Conservation (phyloP, 2,329 filamentous ascomycete genomes). For the Colletotrichum plurivorum region DNA sequence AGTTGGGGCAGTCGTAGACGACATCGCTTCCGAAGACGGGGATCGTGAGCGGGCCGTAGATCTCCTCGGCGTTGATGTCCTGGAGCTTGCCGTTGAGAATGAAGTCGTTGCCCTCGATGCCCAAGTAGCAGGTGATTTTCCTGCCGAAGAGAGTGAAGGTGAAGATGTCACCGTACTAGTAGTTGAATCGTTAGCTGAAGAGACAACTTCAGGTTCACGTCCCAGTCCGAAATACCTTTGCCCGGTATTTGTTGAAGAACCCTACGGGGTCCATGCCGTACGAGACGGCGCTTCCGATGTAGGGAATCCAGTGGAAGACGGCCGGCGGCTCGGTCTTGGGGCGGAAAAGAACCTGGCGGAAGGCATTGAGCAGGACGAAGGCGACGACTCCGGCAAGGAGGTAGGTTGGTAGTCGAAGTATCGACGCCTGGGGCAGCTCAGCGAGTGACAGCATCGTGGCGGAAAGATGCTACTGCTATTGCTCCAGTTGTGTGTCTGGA, state of each 20-base stretch:
- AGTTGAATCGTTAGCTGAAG: neutral
- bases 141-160: conserved; percentile 90
- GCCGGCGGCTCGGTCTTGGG: conserved; percentile 86
- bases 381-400: conserved; percentile 54
- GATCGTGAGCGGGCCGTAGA: conserved; percentile 83
- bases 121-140: conserved; percentile 89
- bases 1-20: conserved; percentile 91
- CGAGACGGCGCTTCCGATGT: conserved; percentile 90
- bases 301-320: conserved; percentile 85
- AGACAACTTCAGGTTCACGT: conserved; percentile 41
- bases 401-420: too few relatives aligned
- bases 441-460: too few relatives aligned
- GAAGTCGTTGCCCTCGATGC: conserved; percentile 88
- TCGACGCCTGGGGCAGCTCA: too few relatives aligned
- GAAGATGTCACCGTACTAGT: conserved; percentile 87
- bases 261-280: conserved; percentile 95
- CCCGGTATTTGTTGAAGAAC: conserved; percentile 84
- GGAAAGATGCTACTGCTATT: too few relatives aligned
- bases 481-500: too few relatives aligned
- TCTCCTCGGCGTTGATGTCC: conserved; percentile 91
- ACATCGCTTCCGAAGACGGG: conserved; percentile 87
- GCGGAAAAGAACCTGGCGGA: conserved; percentile 83
- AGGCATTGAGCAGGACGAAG: conserved; percentile 82
- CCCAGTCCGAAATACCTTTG: conserved; percentile 71
- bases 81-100: conserved; percentile 92